These are phyloP conservation scores for Begonia loranthoides DNA, from an alignment of 306 rosid genomes.

Conservation along the genomic window DNA sequence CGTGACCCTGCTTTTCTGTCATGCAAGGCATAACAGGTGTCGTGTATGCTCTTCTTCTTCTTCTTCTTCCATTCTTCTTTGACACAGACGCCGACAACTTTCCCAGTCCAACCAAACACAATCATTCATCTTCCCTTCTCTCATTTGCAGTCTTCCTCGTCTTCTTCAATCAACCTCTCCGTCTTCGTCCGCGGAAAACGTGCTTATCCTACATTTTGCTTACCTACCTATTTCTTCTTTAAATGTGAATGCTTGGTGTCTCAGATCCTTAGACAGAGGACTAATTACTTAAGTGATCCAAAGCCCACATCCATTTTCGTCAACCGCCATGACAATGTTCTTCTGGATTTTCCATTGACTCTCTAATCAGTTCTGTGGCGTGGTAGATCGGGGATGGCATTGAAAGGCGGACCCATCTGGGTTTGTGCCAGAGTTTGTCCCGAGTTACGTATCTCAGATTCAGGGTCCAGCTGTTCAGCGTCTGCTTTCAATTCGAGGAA, in stretches of 20 bases:
- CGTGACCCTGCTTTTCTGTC: not conserved
- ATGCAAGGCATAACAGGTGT: not conserved
- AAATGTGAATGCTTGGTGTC: not conserved
- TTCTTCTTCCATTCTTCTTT: not conserved
- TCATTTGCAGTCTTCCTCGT: not conserved
- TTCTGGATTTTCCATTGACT: constrained; percentile 22
- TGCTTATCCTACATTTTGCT: constrained; percentile 32
- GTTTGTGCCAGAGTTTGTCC: constrained; percentile 19
- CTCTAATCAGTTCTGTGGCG: constrained; percentile 2
- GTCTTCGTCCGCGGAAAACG: constrained; percentile 15
- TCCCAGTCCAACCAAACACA: not conserved
- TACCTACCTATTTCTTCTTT: constrained; percentile 22
- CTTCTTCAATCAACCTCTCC: not conserved
- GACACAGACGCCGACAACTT: too few species aligned
- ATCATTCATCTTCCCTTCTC: not conserved
- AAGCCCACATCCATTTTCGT: constrained; percentile 22
- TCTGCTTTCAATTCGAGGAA: constrained; percentile 23
- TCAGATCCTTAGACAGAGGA: not conserved
- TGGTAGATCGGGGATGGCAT: constrained; percentile 36
- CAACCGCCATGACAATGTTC: constrained; percentile 30
- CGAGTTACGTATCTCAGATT: constrained; percentile 22
- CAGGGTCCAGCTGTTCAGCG: constrained; percentile 13
- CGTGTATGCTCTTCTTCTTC: not conserved
- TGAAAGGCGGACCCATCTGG: constrained; percentile 26
- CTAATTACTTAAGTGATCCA: constrained; percentile 20